Base-by-base conservation (phyloP, 176 grass and related monocot species). In the Aegilops tauschii region DNA sequence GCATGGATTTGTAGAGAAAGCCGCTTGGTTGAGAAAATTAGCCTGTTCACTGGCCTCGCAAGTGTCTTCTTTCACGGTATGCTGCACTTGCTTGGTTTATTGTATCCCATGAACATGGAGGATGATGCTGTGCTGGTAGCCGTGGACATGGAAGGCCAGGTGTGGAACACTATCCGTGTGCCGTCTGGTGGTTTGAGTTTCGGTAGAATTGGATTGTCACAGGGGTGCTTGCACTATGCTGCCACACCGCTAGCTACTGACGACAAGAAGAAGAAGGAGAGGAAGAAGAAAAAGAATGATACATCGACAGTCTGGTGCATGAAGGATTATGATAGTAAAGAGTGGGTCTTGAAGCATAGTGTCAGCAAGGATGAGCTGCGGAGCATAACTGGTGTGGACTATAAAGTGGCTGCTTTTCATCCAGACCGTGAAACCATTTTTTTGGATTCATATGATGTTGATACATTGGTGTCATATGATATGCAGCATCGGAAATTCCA, bases 251-350 rank as follows among this genome's bases (percentile, higher is more conserved):
- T 69, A 69, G 66, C 18, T 69, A 8, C 7, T 35, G 14, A 18
- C 3, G 8, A 44, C 40, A 44, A 61, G 28, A 17, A 34, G 6
- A 68, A 34, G 64, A 29, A 11, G 63, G 17, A 67, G 65, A 67
- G 16, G 28, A 67, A 35, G 18, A 69, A 36, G 66, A 72, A 25
- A 1, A 14, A 36, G 8, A 32, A 69, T 4, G 21, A 12, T 16
- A 32, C 18, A 71, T 9, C 69, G 7, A 5, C 34, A 40, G 18
- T 71, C 69, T 71, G 69, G 69, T 71, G 9, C 35, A 71, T 71
- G 69, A n/a, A 71, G 69, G 69, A 71, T 71, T 23, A 71, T 71
- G 69, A 71, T 39, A 71, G 35, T 40, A 71, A 71, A 23, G 20
- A 71, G 23, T 71, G 35, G 35, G 35, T 40, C 20, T 39, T 71